phyloP scores from a whole-genome alignment of 2,329 filamentous ascomycete species.

The Dactylellina cionopaga region DNA sequence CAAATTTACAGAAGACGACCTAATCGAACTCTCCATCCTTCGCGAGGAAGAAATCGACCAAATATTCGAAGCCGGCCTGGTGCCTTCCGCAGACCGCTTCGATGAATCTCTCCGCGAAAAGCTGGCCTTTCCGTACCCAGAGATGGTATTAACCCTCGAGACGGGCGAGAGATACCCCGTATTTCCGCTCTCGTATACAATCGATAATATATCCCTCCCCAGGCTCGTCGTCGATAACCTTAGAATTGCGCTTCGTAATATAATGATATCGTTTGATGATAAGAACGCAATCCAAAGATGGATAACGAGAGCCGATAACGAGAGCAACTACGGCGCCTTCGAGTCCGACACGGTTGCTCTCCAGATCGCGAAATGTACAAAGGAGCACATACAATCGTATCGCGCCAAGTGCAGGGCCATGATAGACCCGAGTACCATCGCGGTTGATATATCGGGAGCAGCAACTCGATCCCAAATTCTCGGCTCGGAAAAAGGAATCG shows the following conservation, averaged over 20 bases:
- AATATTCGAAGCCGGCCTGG: conserved; percentile 36
- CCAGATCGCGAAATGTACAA: conserved; percentile 33
- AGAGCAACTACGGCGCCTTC: conserved; percentile 25
- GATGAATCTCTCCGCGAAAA: conserved; percentile 39
- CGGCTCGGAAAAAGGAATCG: conserved; percentile 39
- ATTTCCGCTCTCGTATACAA: conserved; percentile 45
- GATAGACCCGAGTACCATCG: neutral
- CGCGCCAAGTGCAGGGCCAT: conserved; percentile 1
- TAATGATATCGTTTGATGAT: conserved; percentile 42
- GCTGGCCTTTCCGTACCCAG: conserved; percentile 50
- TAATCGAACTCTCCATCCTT: conserved; percentile 53
- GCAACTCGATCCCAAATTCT: conserved; percentile 29
- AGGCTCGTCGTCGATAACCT: conserved; percentile 50
- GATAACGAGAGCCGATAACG: conserved; percentile 31
- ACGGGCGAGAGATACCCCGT: conserved; percentile 54
- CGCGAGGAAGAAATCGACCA: conserved; percentile 52
- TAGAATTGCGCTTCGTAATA: conserved; percentile 27
- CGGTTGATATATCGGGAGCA: neutral
- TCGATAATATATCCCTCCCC: conserved; percentile 52
- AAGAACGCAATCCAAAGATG: conserved; percentile 23
- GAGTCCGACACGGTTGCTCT: conserved; percentile 48
- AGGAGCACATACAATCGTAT: conserved; percentile 43
- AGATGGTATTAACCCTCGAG: conserved; percentile 51
- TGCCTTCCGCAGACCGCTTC: conserved; percentile 31
- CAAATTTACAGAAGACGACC: conserved; percentile 51